A percentile compares a stretch with the other conserved stretches of the same genome.
Evolutionary conservation across 148 eudicot genomes (phyloP).

Genomic region (Euryodendron excelsum): DNA sequence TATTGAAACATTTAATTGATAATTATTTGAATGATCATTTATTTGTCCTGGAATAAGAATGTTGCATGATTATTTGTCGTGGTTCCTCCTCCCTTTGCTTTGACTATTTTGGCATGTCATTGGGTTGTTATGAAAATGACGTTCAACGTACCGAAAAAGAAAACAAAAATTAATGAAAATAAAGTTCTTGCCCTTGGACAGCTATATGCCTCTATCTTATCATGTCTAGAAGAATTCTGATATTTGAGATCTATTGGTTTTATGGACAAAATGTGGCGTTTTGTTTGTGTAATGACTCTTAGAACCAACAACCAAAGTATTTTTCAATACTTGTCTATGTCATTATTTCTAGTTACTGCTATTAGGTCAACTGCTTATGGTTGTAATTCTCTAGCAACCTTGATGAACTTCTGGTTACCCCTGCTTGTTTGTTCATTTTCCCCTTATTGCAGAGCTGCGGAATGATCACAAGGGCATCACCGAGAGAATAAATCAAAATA

Average conservation of each 20-base stretch:
- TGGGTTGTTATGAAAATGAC: too few species aligned
- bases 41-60: background rate
- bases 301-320: background rate
- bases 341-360: background rate
- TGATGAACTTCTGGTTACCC: background rate
- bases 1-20: background rate
- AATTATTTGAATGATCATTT: background rate
- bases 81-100: background rate
- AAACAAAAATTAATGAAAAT: background rate
- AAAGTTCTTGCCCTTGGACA: background rate
- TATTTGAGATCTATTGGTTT: background rate
- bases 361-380: background rate
- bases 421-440: background rate
- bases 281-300: background rate
- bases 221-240: background rate
- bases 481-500: conserved; percentile 58
- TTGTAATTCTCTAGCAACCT: background rate
- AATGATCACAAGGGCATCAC: conserved; percentile 62
- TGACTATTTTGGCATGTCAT: background rate
- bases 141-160: too few species aligned
- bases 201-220: background rate
- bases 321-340: background rate
- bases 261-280: background rate
- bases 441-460: conserved; percentile 46
- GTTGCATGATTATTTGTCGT: background rate